Conservation (phyloP, 2,329 filamentous ascomycete genomes). For the Penicillium frequentans region DNA sequence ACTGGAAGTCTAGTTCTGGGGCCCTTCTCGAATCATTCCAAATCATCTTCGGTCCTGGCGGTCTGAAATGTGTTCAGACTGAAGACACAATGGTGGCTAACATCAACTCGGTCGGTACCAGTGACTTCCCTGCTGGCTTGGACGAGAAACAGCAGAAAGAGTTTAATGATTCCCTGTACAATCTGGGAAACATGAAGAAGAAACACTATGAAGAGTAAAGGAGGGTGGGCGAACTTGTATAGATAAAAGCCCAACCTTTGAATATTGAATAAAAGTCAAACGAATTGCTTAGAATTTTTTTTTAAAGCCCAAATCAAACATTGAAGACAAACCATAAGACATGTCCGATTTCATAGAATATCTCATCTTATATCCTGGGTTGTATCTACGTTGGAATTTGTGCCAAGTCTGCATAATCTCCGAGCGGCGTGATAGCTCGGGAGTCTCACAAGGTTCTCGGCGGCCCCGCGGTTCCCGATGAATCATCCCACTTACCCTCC, state of each 20-base stretch:
- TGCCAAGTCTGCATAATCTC: background rate
- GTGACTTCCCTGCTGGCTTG: slow-evolving; percentile 21
- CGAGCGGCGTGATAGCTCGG: background rate
- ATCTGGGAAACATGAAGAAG: slow-evolving; percentile 43
- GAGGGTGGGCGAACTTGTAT: background rate
- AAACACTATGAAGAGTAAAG: slow-evolving; percentile 14
- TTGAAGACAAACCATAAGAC: too few species aligned
- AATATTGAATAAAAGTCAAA: background rate
- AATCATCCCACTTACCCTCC: slow-evolving; percentile 26
- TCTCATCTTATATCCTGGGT: background rate
- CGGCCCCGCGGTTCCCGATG: slow-evolving; percentile 16
- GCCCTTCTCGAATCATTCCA: slow-evolving; percentile 34
- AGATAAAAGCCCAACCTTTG: background rate
- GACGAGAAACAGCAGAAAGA: slow-evolving; percentile 33
- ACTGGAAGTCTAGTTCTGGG: slow-evolving; percentile 28
- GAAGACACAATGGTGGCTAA: slow-evolving; percentile 19
- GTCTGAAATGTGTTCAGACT: slow-evolving; percentile 27
- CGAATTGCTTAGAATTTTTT: background rate
- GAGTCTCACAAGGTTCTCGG: slow-evolving; percentile 9
- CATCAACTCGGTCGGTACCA: slow-evolving; percentile 35
- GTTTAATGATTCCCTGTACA: slow-evolving; percentile 39
- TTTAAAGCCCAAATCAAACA: background rate
- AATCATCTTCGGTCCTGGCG: slow-evolving; percentile 18
- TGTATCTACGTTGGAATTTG: background rate
- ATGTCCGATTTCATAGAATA: background rate